Evolutionary conservation across 2,329 filamentous ascomycete species (phyloP).

Genomic region (Colletotrichum lini): DNA sequence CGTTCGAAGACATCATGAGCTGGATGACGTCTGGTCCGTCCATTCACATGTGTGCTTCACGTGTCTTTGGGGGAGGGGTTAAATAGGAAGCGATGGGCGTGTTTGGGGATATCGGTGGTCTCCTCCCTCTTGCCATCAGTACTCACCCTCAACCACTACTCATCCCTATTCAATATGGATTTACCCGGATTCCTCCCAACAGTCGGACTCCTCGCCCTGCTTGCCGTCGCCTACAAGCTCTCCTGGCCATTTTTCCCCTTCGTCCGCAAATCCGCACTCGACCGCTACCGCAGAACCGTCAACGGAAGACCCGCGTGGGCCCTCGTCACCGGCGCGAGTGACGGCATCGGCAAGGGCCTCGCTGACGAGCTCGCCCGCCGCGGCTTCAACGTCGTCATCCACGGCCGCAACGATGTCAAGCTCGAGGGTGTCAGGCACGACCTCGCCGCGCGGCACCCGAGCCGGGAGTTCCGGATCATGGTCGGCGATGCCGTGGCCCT

Average conservation of each 20-base stretch:
- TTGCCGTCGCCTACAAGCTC: constrained; percentile 21
- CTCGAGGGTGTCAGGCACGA: constrained; percentile 57
- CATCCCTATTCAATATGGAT: constrained; percentile 10
- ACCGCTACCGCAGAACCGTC: constrained; percentile 45
- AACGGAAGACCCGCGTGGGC: constrained; percentile 55
- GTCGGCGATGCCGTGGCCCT: constrained; percentile 59
- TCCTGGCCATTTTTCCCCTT: constrained; percentile 32
- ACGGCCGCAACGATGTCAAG: constrained; percentile 68
- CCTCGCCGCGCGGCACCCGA: constrained; percentile 58
- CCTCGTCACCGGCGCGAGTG: constrained; percentile 67
- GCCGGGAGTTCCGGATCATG: constrained; percentile 55
- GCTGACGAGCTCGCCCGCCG: constrained; percentile 63
- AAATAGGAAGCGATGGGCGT: constrained; percentile 10
- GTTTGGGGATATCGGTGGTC: neutral
- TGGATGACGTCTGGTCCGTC: constrained; percentile 18
- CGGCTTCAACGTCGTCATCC: constrained; percentile 71
- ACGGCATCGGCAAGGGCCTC: constrained; percentile 68
- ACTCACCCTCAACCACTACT: neutral
- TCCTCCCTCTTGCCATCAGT: neutral
- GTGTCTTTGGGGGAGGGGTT: neutral
- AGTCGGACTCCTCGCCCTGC: constrained; percentile 19
- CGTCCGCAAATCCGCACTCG: constrained; percentile 34
- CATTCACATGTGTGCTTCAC: constrained; percentile 14
- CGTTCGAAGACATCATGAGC: constrained; percentile 2
- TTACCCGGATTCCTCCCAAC: constrained; percentile 4